Conservation (phyloP, 345 rosid genomes). For the Bretschneidera sinensis region DNA sequence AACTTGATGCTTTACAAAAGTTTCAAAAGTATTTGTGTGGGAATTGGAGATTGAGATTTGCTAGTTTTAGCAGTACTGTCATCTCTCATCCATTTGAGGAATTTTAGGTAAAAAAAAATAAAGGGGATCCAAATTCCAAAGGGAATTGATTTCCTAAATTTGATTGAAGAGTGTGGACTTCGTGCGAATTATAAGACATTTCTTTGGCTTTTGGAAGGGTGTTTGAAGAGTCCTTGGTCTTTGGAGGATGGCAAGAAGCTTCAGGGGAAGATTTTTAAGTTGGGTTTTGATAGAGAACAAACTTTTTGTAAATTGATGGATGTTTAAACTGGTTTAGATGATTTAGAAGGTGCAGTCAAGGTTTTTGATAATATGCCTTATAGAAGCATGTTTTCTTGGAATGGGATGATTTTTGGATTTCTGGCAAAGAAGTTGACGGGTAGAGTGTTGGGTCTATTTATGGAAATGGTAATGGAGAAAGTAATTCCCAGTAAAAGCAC, state of each 20-base stretch:
- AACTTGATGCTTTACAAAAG: too few species aligned
- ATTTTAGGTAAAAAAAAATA: too few species aligned
- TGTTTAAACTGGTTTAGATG: conserved; percentile 35
- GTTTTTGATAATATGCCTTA: conserved; percentile 66
- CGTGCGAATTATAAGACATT: conserved; percentile 48
- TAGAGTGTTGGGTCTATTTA: conserved; percentile 30
- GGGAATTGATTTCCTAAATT: conserved; percentile 22
- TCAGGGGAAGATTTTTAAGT: conserved; percentile 53
- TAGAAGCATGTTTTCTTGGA: conserved; percentile 47
- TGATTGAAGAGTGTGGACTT: conserved; percentile 39
- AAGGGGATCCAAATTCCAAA: too few species aligned
- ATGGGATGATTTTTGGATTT: conserved; percentile 42
- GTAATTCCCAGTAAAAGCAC: conserved; percentile 42
- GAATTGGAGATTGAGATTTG: too few species aligned
- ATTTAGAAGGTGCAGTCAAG: conserved; percentile 37
- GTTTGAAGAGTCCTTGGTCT: conserved; percentile 39
- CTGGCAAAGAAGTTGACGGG: conserved; percentile 29
- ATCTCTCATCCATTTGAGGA: too few species aligned
- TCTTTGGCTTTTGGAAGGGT: conserved; percentile 48
- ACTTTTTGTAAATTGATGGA: conserved; percentile 42
- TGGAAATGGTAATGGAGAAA: conserved; percentile 40
- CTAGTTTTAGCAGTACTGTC: too few species aligned
- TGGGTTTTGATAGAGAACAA: conserved; percentile 43
- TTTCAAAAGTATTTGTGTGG: too few species aligned
- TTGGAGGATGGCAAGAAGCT: conserved; percentile 43